These are phyloP conservation scores for Penicillium sp. DNA, from an alignment of 2,329 filamentous ascomycete species.

Conservation along the genomic window DNA sequence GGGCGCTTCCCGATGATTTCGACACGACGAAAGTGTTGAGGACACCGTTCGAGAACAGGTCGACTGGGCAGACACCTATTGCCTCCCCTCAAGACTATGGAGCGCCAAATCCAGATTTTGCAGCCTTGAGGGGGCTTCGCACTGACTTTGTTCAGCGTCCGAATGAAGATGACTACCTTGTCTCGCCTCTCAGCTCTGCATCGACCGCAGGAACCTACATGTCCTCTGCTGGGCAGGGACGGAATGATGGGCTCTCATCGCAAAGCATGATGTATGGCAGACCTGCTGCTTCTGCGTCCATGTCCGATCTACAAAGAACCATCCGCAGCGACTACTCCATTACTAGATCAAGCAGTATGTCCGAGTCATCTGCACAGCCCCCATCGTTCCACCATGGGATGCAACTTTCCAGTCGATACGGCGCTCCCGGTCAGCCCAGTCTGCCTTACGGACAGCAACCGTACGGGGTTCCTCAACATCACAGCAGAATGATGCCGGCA, in stretches of 20 bases:
- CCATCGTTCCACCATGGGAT: conserved; percentile 27
- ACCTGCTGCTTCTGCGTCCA: conserved; percentile 23
- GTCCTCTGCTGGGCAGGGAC: conserved; percentile 28
- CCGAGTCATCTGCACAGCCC: conserved; percentile 27
- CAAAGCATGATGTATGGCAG: conserved; percentile 27
- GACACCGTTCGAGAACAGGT: conserved; percentile 49
- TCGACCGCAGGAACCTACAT: conserved; percentile 38
- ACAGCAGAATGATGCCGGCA: conserved; percentile 26
- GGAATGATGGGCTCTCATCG: conserved; percentile 28
- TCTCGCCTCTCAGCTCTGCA: conserved; percentile 37
- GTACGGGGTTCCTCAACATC: conserved; percentile 26
- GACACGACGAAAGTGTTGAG: conserved; percentile 60
- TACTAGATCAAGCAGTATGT: conserved; percentile 37
- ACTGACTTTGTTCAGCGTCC: conserved; percentile 33
- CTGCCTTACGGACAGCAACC: conserved; percentile 30
- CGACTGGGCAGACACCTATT: conserved; percentile 49
- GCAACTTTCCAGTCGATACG: conserved; percentile 30
- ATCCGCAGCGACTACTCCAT: conserved; percentile 29
- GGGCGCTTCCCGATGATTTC: conserved; percentile 59
- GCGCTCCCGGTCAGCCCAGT: conserved; percentile 26
- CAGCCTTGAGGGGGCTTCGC: conserved; percentile 30
- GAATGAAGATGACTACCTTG: conserved; percentile 39
- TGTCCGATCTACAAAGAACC: conserved; percentile 30
- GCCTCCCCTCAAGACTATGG: conserved; percentile 45
- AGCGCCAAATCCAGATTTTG: conserved; percentile 39